Conservation (phyloP, 1,284 basidiomycete genomes). For the Sutorius eximius region DNA sequence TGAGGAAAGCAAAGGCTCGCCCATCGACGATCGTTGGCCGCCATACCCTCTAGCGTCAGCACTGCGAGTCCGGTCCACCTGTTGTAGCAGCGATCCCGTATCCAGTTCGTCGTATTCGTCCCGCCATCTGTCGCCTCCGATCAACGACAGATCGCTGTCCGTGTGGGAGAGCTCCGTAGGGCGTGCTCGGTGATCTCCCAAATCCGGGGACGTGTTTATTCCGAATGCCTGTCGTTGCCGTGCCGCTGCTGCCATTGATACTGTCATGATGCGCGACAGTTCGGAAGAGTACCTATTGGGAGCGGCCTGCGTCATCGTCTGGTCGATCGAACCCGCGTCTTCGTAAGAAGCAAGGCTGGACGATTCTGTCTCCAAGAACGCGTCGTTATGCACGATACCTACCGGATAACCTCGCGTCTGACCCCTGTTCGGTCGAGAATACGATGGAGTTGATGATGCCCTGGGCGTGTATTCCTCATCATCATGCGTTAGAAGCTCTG, state of each 20-base stretch:
- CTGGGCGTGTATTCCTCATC: conserved; percentile 26
- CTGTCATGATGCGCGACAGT: conserved; percentile 38
- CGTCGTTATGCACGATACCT: conserved; percentile 1
- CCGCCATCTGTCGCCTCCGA: conserved; percentile 44
- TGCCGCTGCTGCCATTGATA: conserved; percentile 42
- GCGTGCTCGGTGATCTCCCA: conserved; percentile 19
- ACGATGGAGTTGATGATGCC: conserved; percentile 9
- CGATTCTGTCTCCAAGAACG: conserved; percentile 9
- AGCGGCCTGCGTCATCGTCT: background rate
- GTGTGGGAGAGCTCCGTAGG: conserved; percentile 38
- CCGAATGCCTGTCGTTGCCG: conserved; percentile 48
- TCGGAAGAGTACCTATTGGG: conserved; percentile 33
- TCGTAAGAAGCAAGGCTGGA: conserved; percentile 18
- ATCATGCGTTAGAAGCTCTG: conserved; percentile 8
- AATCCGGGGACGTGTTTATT: conserved; percentile 42
- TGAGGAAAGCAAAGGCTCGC: conserved; percentile 11
- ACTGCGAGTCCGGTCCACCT: conserved; percentile 33
- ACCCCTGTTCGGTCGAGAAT: conserved; percentile 5
- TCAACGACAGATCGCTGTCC: conserved; percentile 52
- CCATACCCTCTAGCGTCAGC: conserved; percentile 3
- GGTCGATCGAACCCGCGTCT: conserved; percentile 5
- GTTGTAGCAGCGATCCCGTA: conserved; percentile 54
- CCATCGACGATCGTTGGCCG: conserved; percentile 7
- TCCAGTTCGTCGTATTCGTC: conserved; percentile 41
- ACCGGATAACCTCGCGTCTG: background rate